Conservation (phyloP, 805 yeast genomes). For the Suhomyces sp. region DNA sequence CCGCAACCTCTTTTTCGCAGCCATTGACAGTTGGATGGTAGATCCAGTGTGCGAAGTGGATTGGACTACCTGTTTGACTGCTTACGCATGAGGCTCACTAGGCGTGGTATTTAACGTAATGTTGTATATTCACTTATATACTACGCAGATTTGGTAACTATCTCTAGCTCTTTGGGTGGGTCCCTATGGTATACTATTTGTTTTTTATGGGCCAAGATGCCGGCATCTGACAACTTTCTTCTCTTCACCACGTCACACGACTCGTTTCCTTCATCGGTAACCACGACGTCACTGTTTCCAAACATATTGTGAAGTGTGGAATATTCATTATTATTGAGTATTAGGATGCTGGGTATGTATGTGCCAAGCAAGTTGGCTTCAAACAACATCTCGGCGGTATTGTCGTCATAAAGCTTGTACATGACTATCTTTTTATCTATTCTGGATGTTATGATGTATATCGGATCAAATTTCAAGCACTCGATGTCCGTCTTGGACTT, state of each 20-base stretch:
- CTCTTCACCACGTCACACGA: not conserved
- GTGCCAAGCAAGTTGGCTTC: slow-evolving; percentile 13
- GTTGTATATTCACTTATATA: too few species aligned
- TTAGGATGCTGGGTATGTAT: slow-evolving; percentile 10
- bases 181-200: not conserved
- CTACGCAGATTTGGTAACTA: not conserved
- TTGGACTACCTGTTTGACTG: too few species aligned
- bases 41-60: too few species aligned
- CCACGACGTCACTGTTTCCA: slow-evolving; percentile 3
- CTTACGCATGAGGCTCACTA: too few species aligned
- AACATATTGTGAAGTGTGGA: slow-evolving; percentile 7
- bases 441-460: slow-evolving; percentile 21
- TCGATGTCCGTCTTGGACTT: not conserved
- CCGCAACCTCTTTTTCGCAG: not conserved
- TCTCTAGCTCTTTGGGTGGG: not conserved
- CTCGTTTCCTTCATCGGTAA: not conserved
- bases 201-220: not conserved
- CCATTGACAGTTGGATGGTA: not conserved
- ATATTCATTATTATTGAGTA: slow-evolving; percentile 8
- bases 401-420: slow-evolving; percentile 21
- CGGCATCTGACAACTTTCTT: not conserved
- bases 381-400: slow-evolving; percentile 13
- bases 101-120: too few species aligned
- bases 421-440: slow-evolving; percentile 20
- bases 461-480: slow-evolving; percentile 19